Base-by-base conservation (phyloP, 306 rosid species). In the Lablab purpureus region DNA sequence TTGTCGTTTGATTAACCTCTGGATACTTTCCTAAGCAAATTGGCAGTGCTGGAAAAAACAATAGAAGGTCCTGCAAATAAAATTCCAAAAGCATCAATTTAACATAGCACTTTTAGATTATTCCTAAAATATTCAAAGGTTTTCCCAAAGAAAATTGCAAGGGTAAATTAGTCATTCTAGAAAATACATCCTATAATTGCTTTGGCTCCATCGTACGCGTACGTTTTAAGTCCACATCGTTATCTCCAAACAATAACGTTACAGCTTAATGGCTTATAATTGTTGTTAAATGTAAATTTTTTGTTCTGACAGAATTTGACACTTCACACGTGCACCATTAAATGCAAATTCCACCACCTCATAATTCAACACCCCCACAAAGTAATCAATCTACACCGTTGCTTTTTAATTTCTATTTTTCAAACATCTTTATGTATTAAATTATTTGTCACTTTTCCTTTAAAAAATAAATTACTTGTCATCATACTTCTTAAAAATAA, bases 321-420 rank as follows among this genome's bases (percentile, higher is more conserved):
- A 74, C 60, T 75, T 75, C 78, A 67, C 69, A 64, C 36, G 52
- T 56, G 71, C 34, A 22, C 10, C 52, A 25, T 28, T 25, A 32
- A 52, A 50, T 67, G 50, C 72, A 46, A 25, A 3, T 18, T 5
- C 7, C 40, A 40, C 80, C 77, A 74, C 70, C 18, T 10, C 43
- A 51, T 83, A 51, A 69, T 77, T 71, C 22, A 43, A 60, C 76
- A 76, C 62, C 52, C 52, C 60, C 73, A 65, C 15, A 47, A 65
- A 40, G 15, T 15, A 74, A 73, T 21, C 34, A 79, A 83, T 74
- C 86, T 40, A 78, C 74, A 86, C 84, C 88, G 34, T 82, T 77
- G 19, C 19, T 59, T 73, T 79, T 82, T 25, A 4, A n/a, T 32
- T 59, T 6, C 8, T 28, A 1, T 52, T 56, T 63, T 8, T 1